These are phyloP conservation scores for Metschnikowia lochheadii DNA, from an alignment of 805 yeast genomes.

Conservation along the genomic window DNA sequence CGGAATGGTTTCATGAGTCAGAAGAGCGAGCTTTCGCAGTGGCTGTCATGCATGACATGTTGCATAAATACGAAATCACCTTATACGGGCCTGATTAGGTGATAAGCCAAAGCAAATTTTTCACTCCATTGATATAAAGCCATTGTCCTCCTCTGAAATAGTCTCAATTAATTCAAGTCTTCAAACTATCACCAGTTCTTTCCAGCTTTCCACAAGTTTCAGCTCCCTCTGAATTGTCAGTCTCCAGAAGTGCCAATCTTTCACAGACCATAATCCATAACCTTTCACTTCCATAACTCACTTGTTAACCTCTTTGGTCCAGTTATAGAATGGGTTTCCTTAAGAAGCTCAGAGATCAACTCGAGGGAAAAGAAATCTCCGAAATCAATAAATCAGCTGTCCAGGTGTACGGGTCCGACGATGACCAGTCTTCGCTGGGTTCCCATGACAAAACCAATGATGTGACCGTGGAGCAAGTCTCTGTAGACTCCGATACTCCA, in stretches of 20 bases:
- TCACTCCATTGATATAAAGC: neutral
- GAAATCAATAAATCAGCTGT: neutral
- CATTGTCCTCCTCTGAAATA: neutral
- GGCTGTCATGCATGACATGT: neutral
- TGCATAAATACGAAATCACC: conserved; percentile 2
- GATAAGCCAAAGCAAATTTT: neutral
- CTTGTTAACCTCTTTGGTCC: neutral
- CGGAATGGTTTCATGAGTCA: no score
- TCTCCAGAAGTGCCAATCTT: no score
- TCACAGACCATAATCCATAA: no score
- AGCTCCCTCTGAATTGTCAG: no score
- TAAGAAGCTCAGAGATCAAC: conserved; percentile 1
- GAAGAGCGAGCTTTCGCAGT: neutral
- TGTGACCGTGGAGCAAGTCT: conserved; percentile 2
- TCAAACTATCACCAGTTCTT: no score
- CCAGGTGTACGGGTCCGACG: conserved; percentile 1
- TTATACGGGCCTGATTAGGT: neutral
- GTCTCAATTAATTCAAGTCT: no score
- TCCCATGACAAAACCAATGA: neutral
- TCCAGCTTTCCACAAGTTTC: no score
- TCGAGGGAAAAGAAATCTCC: conserved; percentile 8
- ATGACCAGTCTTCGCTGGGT: neutral
- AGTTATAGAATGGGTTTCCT: conserved; percentile 4
- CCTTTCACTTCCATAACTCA: no score
- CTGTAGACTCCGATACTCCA: conserved; percentile 1